phyloP scores from a whole-genome alignment of 768 basidiomycete species.

The Boletus edulis region DNA sequence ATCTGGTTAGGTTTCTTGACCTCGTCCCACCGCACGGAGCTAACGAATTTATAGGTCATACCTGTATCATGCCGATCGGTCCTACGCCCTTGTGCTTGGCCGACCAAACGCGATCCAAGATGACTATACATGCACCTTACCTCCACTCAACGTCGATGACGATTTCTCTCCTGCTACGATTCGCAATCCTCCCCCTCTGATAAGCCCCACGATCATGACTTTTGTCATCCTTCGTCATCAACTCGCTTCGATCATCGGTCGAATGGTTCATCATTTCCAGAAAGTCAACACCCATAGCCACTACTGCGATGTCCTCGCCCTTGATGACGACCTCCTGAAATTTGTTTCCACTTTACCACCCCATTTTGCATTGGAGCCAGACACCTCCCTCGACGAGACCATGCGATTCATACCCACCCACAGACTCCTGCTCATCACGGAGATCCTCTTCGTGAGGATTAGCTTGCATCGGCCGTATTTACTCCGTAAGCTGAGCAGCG shows the following conservation, averaged over 20 bases:
- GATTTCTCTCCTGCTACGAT: conserved; percentile 44
- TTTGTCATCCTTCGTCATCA: conserved; percentile 85
- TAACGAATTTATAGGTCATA: conserved; percentile 59
- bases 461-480: conserved; percentile 88
- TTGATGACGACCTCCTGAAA: conserved; percentile 81
- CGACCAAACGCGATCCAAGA: conserved; percentile 89
- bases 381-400: conserved; percentile 70
- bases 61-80: conserved; percentile 91
- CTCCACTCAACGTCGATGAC: conserved; percentile 72
- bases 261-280: conserved; percentile 92
- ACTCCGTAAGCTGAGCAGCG: conserved; percentile 67
- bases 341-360: conserved; percentile 78
- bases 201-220: conserved; percentile 78
- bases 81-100: conserved; percentile 88
- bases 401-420: conserved; percentile 72
- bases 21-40: neutral
- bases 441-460: conserved; percentile 83
- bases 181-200: conserved; percentile 55
- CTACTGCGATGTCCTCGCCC: conserved; percentile 75
- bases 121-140: conserved; percentile 79
- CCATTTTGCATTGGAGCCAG: conserved; percentile 72
- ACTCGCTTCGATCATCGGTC: conserved; percentile 81
- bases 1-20: conserved; percentile 59
- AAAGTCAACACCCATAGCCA: conserved; percentile 74
- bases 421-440: conserved; percentile 85